Evolutionary conservation across 1,139 yeast genomes (phyloP).

Genomic region (Tardiomyces depauwii): DNA sequence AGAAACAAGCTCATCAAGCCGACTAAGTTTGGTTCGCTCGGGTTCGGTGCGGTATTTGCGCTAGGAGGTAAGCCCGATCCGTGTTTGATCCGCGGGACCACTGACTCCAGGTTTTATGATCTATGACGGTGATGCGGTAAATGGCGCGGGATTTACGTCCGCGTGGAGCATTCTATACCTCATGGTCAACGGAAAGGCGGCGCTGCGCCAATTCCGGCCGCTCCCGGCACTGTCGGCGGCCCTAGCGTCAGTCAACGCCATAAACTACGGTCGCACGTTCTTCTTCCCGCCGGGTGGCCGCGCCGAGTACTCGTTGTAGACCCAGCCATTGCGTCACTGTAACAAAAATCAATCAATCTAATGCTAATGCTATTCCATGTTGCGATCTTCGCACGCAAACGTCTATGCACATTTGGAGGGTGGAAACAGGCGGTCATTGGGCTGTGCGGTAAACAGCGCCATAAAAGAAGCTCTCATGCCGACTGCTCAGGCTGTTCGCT

Average conservation of each 20-base stretch:
- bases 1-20: not conserved
- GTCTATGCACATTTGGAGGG: no score
- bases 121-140: conserved; percentile 65
- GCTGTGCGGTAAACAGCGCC: no score
- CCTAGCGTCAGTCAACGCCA: conserved; percentile 52
- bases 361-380: no score
- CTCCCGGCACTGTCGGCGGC: conserved; percentile 53
- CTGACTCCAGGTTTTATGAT: conserved; percentile 40
- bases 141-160: conserved; percentile 79
- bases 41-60: conserved; percentile 63
- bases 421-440: no score
- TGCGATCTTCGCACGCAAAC: no score
- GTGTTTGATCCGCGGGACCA: not conserved
- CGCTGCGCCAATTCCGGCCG: conserved; percentile 34
- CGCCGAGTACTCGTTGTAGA: not conserved
- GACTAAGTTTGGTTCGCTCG: conserved; percentile 4
- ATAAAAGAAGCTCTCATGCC: no score
- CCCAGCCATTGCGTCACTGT: no score
- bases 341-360: no score
- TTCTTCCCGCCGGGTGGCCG: conserved; percentile 25
- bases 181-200: conserved; percentile 59
- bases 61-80: no score
- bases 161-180: conserved; percentile 82
- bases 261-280: conserved; percentile 60
- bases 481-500: no score